A percentile compares a stretch with the other conserved stretches of the same genome.
phyloP scores from a whole-genome alignment of 169 alveolate species.

The Plasmodium sp. region DNA sequence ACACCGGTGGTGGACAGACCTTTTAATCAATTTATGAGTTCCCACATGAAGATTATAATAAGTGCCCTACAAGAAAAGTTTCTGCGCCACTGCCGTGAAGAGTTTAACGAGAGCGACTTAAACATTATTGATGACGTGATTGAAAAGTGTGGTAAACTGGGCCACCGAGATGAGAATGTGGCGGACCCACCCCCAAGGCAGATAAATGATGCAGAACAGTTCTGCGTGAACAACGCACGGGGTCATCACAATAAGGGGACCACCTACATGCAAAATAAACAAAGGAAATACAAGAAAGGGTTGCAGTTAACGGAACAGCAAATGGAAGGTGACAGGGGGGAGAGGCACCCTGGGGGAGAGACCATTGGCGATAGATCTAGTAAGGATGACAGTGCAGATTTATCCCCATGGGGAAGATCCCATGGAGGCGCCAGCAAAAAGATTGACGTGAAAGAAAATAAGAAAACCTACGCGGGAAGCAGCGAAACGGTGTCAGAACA shows the following conservation, averaged over 20 bases:
- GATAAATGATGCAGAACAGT: not conserved
- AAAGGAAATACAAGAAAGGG: slow-evolving; percentile 10
- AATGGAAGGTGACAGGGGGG: not conserved
- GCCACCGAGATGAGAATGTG: not conserved
- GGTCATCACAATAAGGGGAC: not conserved
- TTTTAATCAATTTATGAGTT: slow-evolving; percentile 35
- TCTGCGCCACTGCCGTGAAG: slow-evolving; percentile 7
- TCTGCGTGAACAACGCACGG: not conserved
- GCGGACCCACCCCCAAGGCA: not conserved
- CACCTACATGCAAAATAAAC: slow-evolving; percentile 15
- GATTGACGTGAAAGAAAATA: not conserved
- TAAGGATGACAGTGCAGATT: not conserved
- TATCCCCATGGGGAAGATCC: not conserved
- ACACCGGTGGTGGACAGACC: not conserved
- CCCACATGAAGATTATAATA: slow-evolving; percentile 17
- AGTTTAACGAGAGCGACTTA: slow-evolving; percentile 29
- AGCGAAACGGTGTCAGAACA: not conserved
- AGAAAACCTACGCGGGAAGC: not conserved
- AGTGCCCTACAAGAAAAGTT: slow-evolving; percentile 9
- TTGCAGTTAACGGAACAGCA: not conserved
- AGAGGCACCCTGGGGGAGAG: not conserved
- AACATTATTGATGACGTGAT: slow-evolving; percentile 50
- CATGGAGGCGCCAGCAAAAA: not conserved
- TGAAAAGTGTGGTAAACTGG: not conserved
- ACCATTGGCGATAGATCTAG: not conserved